These are phyloP conservation scores for Chrysophaeum taylorii DNA, from an alignment of 352 stramenopile genomes.

Conservation along the genomic window DNA sequence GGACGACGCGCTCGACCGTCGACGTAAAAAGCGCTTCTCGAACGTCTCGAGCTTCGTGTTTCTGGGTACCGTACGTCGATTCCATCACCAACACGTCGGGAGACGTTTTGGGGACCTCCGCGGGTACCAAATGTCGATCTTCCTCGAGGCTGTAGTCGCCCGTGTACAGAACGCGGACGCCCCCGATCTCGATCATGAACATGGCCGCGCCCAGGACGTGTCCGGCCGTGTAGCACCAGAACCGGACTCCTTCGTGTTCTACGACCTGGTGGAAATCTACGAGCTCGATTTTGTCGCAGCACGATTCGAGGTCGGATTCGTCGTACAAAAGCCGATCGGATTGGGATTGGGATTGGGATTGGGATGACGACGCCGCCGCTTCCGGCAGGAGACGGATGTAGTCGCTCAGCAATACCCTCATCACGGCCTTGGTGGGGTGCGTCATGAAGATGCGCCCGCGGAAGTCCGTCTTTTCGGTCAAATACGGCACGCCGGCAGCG, in stretches of 20 bases:
- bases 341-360: constrained; percentile 35
- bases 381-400: constrained; percentile 79
- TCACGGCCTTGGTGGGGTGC: constrained; percentile 95
- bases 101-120: constrained; percentile 53
- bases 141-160: constrained; percentile 95
- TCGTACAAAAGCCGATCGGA: constrained; percentile 58
- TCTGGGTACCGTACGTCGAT: constrained; percentile 92
- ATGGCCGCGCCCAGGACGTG: constrained; percentile 98
- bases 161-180: constrained; percentile 93
- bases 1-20: constrained; percentile 87
- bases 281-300: constrained; percentile 92
- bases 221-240: constrained; percentile 95
- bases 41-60: constrained; percentile 87
- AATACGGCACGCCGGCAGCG: constrained; percentile 93
- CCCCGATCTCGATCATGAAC: constrained; percentile 97
- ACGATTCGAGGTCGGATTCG: constrained; percentile 82
- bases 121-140: constrained; percentile 93
- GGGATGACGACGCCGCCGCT: constrained; percentile 13
- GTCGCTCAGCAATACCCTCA: constrained; percentile 92
- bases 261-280: constrained; percentile 93
- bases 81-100: constrained; percentile 98
- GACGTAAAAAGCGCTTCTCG: constrained; percentile 90
- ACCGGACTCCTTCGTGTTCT: constrained; percentile 91
- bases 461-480: constrained; percentile 97
- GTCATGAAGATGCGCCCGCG: constrained; percentile 97